These are phyloP conservation scores for Carpinus fangiana DNA, from an alignment of 306 rosid genomes.

Conservation along the genomic window DNA sequence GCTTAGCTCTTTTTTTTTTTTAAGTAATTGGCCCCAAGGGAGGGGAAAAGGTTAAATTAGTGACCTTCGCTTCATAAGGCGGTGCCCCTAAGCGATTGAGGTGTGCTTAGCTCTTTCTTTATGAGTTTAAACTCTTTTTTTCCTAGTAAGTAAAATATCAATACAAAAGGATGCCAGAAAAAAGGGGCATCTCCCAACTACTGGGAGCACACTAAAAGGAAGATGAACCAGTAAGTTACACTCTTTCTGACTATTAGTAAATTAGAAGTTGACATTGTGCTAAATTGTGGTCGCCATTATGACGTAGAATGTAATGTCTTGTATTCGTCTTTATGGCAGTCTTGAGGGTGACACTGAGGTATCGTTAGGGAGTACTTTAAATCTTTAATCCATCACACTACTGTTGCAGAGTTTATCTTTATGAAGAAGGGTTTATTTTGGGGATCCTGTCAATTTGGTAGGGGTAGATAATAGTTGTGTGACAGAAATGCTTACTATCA, in stretches of 20 bases:
- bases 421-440: not conserved
- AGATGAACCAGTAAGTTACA: constrained; percentile 2
- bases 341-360: not conserved
- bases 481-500: not conserved
- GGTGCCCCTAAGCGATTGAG: too few relatives aligned
- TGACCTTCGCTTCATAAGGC: too few relatives aligned
- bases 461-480: not conserved
- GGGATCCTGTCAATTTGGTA: not conserved
- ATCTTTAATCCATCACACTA: not conserved
- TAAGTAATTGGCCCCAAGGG: too few relatives aligned
- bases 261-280: not conserved
- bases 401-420: not conserved
- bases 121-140: not conserved
- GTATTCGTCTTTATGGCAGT: not conserved
- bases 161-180: not conserved
- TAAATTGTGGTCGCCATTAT: not conserved
- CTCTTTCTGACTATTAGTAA: constrained; percentile 14
- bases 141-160: not conserved
- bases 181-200: not conserved
- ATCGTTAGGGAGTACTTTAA: not conserved
- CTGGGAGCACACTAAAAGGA: not conserved
- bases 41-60: too few relatives aligned
- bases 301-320: not conserved
- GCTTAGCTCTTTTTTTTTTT: not conserved
- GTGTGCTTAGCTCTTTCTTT: not conserved